A percentile compares a stretch with the other conserved stretches of the same genome.
Conservation (phyloP, 805 yeast species). For the Lachancea dasiensis region DNA sequence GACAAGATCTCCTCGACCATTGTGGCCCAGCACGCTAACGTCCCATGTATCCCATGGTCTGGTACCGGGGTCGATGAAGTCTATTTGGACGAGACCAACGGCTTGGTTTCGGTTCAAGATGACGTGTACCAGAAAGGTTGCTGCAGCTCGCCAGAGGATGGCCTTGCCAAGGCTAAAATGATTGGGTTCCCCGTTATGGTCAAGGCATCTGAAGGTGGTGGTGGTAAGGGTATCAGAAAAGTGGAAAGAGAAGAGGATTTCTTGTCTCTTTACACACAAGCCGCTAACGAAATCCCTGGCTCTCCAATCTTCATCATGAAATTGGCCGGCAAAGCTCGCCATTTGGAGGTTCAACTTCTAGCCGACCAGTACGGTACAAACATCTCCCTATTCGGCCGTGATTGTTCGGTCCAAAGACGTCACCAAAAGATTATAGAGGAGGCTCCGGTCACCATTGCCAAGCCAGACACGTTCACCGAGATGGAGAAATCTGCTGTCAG, state of each 20-base stretch:
- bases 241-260: slow-evolving; percentile 83
- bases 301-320: slow-evolving; percentile 98
- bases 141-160: slow-evolving; percentile 80
- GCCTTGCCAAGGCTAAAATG: slow-evolving; percentile 71
- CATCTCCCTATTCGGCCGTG: slow-evolving; percentile 96
- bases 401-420: slow-evolving; percentile 99
- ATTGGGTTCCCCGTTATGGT: slow-evolving; percentile 99
- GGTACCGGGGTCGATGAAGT: slow-evolving; percentile 95
- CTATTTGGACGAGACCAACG: slow-evolving; percentile 55
- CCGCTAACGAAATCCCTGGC: slow-evolving; percentile 96
- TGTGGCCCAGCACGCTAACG: slow-evolving; percentile 97
- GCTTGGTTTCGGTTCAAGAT: slow-evolving; percentile 84
- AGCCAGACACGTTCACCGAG: slow-evolving; percentile 70
- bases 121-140: slow-evolving; percentile 84
- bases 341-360: slow-evolving; percentile 92
- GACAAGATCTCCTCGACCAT: slow-evolving; percentile 97
- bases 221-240: slow-evolving; percentile 99
- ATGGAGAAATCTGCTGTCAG: slow-evolving; percentile 99
- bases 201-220: slow-evolving; percentile 99
- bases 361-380: slow-evolving; percentile 99
- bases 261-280: slow-evolving; percentile 74
- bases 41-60: slow-evolving; percentile 99
- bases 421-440: slow-evolving; percentile 99
- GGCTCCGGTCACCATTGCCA: slow-evolving; percentile 97
- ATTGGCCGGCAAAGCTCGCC: slow-evolving; percentile 96